Evolutionary conservation across 2,329 filamentous ascomycete species (phyloP).

Genomic region (Ophiocordyceps polyrhachis-furcata): DNA sequence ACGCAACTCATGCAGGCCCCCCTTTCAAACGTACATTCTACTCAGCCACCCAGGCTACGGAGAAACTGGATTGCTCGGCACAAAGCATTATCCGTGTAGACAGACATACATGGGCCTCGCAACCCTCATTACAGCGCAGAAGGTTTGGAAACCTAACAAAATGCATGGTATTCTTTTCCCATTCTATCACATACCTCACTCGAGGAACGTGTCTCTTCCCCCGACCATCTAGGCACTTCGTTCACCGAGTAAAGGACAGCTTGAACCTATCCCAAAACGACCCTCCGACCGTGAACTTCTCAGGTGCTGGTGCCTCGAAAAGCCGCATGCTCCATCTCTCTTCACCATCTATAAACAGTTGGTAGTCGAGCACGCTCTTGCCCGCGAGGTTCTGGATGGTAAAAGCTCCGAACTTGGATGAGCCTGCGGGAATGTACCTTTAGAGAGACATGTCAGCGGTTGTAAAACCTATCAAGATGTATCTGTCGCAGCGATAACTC

Average conservation of each 20-base stretch:
- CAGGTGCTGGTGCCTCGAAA: conserved; percentile 21
- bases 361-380: conserved; percentile 58
- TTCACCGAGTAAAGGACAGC: conserved; percentile 1
- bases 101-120: too few species aligned
- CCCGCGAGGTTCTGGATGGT: conserved; percentile 53
- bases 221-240: not conserved
- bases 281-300: conserved; percentile 11
- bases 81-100: too few species aligned
- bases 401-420: conserved; percentile 61
- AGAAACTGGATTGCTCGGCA: too few species aligned
- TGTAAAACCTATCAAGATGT: not conserved
- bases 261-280: conserved; percentile 29
- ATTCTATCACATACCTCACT: not conserved
- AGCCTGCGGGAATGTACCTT: conserved; percentile 65
- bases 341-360: conserved; percentile 62
- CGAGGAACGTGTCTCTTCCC: not conserved
- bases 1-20: too few species aligned
- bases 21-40: too few species aligned
- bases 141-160: not conserved
- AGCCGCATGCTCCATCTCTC: conserved; percentile 54
- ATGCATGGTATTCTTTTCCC: not conserved
- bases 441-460: not conserved
- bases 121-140: too few species aligned
- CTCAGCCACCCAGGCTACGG: too few species aligned
- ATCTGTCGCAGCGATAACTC: conserved; percentile 18